A percentile compares a stretch with the other conserved stretches of the same genome.
Evolutionary conservation across 2,329 filamentous ascomycete species (phyloP).

Genomic region (Fusarium nelsonii): DNA sequence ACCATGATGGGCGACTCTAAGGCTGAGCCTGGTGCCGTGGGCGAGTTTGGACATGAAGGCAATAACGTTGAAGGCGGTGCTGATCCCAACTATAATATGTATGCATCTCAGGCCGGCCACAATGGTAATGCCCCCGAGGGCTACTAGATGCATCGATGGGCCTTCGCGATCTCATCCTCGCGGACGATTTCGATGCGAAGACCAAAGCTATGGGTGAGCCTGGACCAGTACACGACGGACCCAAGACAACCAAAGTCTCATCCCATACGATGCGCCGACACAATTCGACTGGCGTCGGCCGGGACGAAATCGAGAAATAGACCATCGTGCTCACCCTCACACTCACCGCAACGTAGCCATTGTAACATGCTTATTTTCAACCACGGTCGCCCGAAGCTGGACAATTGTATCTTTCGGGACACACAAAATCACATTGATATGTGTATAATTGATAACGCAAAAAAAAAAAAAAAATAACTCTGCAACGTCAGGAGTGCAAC

Average conservation of each 20-base stretch:
- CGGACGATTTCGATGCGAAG: not conserved
- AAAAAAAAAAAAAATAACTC: constrained; percentile 11
- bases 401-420: constrained; percentile 7
- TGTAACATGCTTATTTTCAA: not conserved
- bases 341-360: not conserved
- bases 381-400: not conserved
- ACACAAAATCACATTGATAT: constrained; percentile 6
- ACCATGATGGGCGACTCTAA: constrained; percentile 53
- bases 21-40: constrained; percentile 47
- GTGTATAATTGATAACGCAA: constrained; percentile 31
- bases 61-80: constrained; percentile 57
- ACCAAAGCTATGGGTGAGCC: not conserved
- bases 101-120: constrained; percentile 66
- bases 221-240: too few species aligned
- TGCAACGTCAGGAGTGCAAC: constrained; percentile 2
- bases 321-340: not conserved
- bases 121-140: constrained; percentile 69
- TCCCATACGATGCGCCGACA: not conserved
- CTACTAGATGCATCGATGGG: constrained; percentile 55
- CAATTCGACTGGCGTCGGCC: not conserved
- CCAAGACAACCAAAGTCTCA: not conserved
- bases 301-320: not conserved
- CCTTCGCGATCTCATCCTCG: not conserved
- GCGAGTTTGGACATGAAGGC: constrained; percentile 60
- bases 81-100: constrained; percentile 65